Evolutionary conservation across 2,329 filamentous ascomycete species (phyloP).

Genomic region (Cladophialophora yegresii): DNA sequence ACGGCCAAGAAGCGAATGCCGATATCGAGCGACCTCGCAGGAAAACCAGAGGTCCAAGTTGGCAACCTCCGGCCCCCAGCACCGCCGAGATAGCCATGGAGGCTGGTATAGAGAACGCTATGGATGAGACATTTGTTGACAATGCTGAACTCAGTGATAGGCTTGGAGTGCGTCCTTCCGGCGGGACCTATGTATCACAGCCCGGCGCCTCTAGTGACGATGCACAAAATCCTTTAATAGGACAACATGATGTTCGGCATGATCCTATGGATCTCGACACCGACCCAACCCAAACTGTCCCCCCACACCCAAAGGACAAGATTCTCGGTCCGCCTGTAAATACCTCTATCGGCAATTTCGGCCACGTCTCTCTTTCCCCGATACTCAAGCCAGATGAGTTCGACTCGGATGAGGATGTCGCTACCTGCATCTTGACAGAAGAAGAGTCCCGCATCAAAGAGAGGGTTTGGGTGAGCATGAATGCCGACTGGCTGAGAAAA

Average conservation of each 20-base stretch:
- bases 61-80: conserved; percentile 54
- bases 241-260: neutral
- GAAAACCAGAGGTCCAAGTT: conserved; percentile 40
- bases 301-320: conserved; percentile 19
- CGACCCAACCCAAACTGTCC: conserved; percentile 17
- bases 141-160: conserved; percentile 27
- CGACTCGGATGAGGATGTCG: conserved; percentile 83
- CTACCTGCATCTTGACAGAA: conserved; percentile 71
- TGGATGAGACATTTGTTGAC: conserved; percentile 63
- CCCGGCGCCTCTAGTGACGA: neutral
- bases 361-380: conserved; percentile 44
- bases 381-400: conserved; percentile 73
- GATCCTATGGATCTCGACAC: conserved; percentile 37
- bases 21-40: conserved; percentile 31
- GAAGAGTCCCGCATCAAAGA: conserved; percentile 82
- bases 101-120: conserved; percentile 66
- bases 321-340: conserved; percentile 29
- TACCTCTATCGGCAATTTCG: conserved; percentile 31
- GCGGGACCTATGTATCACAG: neutral
- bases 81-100: conserved; percentile 63
- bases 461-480: conserved; percentile 89
- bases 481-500: conserved; percentile 86
- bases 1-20: neutral
- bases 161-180: neutral
- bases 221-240: neutral